These are phyloP conservation scores for Pestalotiopsis sp. DNA, from an alignment of 2,329 filamentous ascomycete genomes.

Conservation along the genomic window DNA sequence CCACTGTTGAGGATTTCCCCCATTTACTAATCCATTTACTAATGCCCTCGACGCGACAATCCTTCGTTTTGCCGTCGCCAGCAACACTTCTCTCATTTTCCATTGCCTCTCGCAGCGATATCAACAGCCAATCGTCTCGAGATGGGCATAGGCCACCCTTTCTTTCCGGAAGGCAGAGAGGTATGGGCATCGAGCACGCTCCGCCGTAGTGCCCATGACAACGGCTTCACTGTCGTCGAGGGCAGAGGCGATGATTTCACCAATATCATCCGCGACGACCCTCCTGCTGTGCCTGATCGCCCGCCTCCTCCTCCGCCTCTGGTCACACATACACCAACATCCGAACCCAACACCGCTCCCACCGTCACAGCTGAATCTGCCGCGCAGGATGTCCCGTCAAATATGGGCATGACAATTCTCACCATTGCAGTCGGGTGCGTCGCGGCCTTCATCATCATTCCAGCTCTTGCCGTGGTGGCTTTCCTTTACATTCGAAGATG, in stretches of 20 bases:
- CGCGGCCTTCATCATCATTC: constrained; percentile 1
- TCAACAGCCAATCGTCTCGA: neutral
- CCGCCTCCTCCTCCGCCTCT: neutral
- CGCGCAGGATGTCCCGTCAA: neutral
- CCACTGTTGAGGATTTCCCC: neutral
- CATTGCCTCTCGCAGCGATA: neutral
- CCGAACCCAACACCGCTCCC: neutral
- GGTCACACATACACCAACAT: neutral
- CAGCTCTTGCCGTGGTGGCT: neutral
- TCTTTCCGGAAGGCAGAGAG: neutral
- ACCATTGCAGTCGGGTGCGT: neutral
- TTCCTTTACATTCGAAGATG: constrained; percentile 5
- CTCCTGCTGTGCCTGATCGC: neutral
- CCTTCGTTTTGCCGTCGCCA: neutral
- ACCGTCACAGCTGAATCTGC: neutral
- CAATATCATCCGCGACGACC: neutral
- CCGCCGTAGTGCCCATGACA: neutral
- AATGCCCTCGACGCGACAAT: neutral
- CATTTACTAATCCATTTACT: neutral
- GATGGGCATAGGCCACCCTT: neutral
- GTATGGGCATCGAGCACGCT: neutral
- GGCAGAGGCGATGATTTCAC: neutral
- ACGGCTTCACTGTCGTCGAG: neutral
- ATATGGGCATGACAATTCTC: neutral
- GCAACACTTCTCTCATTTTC: neutral